Evolutionary conservation across 176 grass and related monocot genomes (phyloP), one percentile per base, ranked within the genome.

Genomic region (Themeda triandra): DNA sequence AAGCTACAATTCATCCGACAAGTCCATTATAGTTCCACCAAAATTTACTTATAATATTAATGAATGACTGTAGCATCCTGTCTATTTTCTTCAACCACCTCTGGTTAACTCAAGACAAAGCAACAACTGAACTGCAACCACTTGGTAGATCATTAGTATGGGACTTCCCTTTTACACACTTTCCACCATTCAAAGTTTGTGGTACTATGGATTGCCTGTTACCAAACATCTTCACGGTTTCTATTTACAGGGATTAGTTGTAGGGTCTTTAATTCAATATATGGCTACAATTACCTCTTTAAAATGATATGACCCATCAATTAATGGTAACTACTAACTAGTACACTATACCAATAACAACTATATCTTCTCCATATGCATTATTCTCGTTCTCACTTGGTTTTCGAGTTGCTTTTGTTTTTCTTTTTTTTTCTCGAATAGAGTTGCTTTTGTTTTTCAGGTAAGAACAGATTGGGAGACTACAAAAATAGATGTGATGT

Each of bases 401-500:
- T 76, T 89, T 49, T 1, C 25, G 3, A 63, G 79, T 46, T 37
- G 21, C 15, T 21, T 82, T 85, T 77, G 13, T 49, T 72, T 24
- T 40, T 13, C 88, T 85, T 77, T 10, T 49, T 72, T 24, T 40
- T 13, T n/a, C n/a, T n/a, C n/a, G n/a, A n/a, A n/a, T n/a, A n/a
- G 3, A 63, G 79, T 46, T 37, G 21, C 15, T 21, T 82, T 85
- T 77, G 13, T 49, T 72, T 24, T 40, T 13, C 88, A 98, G 93
- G 87, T 98, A 87, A 83, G 75, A 48, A 13, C 73, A 40, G 87
- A 98, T 32, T 99, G 93, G 96, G 96, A 96, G 69, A 81, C 66
- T 19, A 83, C 56, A 30, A 99, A 99, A 87, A 91, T 92, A 0
- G 86, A 94, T 49, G 86, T 94, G 41, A 92, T 96, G 96, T 89